Percentiles rank a stretch among this genome's conserved stretches.
Conservation (phyloP, 2,329 filamentous ascomycete genomes). For the Xylaria sp. region DNA sequence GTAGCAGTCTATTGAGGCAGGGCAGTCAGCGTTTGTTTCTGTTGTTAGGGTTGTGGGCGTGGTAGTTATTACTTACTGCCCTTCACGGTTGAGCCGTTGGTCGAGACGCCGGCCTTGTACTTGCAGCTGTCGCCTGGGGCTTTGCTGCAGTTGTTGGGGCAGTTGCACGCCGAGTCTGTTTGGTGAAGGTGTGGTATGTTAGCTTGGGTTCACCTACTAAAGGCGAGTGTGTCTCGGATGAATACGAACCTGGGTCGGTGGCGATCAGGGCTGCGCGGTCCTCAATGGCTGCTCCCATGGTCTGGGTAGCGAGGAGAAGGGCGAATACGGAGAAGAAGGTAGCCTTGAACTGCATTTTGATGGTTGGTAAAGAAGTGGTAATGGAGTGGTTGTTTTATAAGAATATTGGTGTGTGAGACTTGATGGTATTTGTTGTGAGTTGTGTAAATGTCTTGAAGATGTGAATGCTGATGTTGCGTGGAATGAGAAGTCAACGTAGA, state of each 20-base stretch:
- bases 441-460: neutral
- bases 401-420: neutral
- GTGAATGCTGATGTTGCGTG: neutral
- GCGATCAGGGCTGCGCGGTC: conserved; percentile 1
- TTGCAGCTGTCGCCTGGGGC: neutral
- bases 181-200: neutral
- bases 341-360: conserved; percentile 6
- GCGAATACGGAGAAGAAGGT: neutral
- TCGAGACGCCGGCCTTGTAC: too few species aligned
- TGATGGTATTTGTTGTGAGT: neutral
- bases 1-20: too few species aligned
- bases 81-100: too few species aligned
- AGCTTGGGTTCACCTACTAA: neutral
- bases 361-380: neutral
- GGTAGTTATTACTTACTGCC: too few species aligned
- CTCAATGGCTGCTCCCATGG: conserved; percentile 3
- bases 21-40: too few species aligned
- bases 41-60: too few species aligned
- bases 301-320: neutral
- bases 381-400: neutral
- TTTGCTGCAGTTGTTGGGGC: neutral
- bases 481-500: neutral
- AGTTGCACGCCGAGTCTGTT: conserved; percentile 2
- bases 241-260: conserved; percentile 2
- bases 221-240: neutral